Evolutionary conservation across 2,329 filamentous ascomycete species (phyloP).

Genomic region (Trichoderma sp.): DNA sequence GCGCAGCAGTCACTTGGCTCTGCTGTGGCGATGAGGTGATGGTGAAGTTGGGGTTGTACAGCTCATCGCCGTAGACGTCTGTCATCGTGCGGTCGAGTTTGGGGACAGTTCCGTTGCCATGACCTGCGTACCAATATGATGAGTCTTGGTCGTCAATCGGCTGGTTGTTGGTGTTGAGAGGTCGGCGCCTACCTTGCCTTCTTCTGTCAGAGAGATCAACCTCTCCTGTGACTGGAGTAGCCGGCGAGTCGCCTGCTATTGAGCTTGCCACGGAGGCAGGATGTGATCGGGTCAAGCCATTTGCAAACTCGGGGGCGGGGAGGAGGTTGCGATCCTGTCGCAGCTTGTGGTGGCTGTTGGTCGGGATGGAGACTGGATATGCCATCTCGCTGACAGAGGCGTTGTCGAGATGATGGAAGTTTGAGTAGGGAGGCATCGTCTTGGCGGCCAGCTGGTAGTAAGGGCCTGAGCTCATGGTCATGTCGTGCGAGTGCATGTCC

Average conservation of each 20-base stretch:
- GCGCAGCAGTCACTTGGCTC: slow-evolving; percentile 46
- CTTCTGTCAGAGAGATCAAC: slow-evolving; percentile 47
- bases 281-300: slow-evolving; percentile 44
- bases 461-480: slow-evolving; percentile 31
- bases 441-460: slow-evolving; percentile 47
- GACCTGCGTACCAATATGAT: slow-evolving; percentile 46
- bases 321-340: slow-evolving; percentile 43
- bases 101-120: slow-evolving; percentile 50
- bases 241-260: slow-evolving; percentile 56
- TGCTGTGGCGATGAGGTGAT: slow-evolving; percentile 54
- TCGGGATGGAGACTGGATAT: slow-evolving; percentile 41
- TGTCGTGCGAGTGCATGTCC: slow-evolving; percentile 20
- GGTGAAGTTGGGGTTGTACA: slow-evolving; percentile 70
- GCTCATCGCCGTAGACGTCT: slow-evolving; percentile 78
- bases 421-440: slow-evolving; percentile 42
- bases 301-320: slow-evolving; percentile 46
- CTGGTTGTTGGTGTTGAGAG: not conserved
- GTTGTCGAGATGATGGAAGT: slow-evolving; percentile 39
- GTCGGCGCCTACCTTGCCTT: slow-evolving; percentile 51
- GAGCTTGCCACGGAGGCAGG: slow-evolving; percentile 58
- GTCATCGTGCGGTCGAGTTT: slow-evolving; percentile 85
- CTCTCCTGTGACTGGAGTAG: slow-evolving; percentile 52
- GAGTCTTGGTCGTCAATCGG: slow-evolving; percentile 27
- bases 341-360: slow-evolving; percentile 31
- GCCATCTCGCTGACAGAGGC: slow-evolving; percentile 38